phyloP scores from a whole-genome alignment of 805 yeast genomes.

The Henningerozyma blattae region DNA sequence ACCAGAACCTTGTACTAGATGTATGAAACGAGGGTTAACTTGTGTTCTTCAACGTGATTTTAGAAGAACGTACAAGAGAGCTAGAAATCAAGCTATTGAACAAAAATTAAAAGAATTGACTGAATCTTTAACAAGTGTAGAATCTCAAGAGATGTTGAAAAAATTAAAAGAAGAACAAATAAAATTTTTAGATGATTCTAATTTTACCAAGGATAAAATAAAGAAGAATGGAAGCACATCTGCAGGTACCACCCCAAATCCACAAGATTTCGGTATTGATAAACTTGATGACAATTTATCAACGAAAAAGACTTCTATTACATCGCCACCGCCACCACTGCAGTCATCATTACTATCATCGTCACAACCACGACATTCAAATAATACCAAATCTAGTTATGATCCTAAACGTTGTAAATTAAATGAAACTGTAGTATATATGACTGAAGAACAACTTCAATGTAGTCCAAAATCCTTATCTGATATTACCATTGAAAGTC shows the following conservation, averaged over 20 bases:
- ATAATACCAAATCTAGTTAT: too few relatives aligned
- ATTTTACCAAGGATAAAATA: conserved; percentile 20
- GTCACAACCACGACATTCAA: background rate
- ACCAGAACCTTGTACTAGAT: conserved; percentile 76
- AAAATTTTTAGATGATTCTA: conserved; percentile 16
- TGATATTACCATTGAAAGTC: conserved; percentile 45
- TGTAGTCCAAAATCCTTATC: conserved; percentile 68
- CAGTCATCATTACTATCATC: background rate
- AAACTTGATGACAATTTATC: too few relatives aligned
- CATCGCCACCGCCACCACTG: too few relatives aligned
- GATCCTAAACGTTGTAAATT: background rate
- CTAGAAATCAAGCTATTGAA: conserved; percentile 72
- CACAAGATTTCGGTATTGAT: too few relatives aligned
- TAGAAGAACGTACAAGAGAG: conserved; percentile 83
- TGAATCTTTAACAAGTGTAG: conserved; percentile 31
- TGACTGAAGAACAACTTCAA: conserved; percentile 26
- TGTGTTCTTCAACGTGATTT: conserved; percentile 74
- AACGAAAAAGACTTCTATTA: too few relatives aligned
- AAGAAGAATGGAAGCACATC: background rate
- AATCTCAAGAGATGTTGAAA: conserved; percentile 20
- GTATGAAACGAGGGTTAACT: conserved; percentile 52
- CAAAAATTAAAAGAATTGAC: conserved; percentile 62
- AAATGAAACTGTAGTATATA: background rate
- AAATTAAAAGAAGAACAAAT: conserved; percentile 18
- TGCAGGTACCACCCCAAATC: background rate